These are phyloP conservation scores for Russula compacta DNA, from an alignment of 768 basidiomycete genomes.

Conservation along the genomic window DNA sequence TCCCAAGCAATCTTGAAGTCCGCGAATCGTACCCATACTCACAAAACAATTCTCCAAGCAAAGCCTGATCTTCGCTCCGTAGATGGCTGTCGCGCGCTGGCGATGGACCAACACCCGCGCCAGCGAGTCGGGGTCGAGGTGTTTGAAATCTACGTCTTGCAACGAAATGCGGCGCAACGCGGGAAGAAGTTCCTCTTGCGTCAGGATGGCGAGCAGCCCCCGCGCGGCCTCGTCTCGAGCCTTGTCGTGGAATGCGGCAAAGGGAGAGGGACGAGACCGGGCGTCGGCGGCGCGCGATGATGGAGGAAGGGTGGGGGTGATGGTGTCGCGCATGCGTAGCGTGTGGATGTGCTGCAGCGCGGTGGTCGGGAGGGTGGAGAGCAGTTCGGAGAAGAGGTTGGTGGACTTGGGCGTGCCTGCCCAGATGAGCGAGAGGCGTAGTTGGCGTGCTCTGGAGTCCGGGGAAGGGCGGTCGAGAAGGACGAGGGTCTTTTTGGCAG, in stretches of 20 bases:
- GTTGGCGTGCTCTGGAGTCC: not conserved
- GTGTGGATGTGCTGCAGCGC: not conserved
- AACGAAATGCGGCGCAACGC: not conserved
- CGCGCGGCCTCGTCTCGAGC: constrained; percentile 10
- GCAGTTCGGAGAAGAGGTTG: not conserved
- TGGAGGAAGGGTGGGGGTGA: too few relatives aligned
- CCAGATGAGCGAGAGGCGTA: not conserved
- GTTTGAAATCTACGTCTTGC: not conserved
- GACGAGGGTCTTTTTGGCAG: not conserved
- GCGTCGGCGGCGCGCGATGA: not conserved
- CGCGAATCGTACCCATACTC: not conserved
- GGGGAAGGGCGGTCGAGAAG: not conserved
- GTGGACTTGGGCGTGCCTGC: not conserved
- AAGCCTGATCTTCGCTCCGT: not conserved
- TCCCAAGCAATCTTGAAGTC: constrained; percentile 1
- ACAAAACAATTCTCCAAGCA: not conserved
- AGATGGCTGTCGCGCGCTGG: not conserved
- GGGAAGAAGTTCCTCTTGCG: not conserved
- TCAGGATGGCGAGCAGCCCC: constrained; percentile 9
- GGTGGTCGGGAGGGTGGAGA: not conserved
- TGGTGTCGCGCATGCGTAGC: not conserved
- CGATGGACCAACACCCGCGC: constrained; percentile 2
- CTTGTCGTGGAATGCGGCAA: not conserved
- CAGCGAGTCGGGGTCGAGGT: not conserved
- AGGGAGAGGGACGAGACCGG: not conserved